Evolutionary conservation across 2,329 filamentous ascomycete species (phyloP), one percentile per base, ranked within the genome.

Genomic region (Alternaria triticimaculans): DNA sequence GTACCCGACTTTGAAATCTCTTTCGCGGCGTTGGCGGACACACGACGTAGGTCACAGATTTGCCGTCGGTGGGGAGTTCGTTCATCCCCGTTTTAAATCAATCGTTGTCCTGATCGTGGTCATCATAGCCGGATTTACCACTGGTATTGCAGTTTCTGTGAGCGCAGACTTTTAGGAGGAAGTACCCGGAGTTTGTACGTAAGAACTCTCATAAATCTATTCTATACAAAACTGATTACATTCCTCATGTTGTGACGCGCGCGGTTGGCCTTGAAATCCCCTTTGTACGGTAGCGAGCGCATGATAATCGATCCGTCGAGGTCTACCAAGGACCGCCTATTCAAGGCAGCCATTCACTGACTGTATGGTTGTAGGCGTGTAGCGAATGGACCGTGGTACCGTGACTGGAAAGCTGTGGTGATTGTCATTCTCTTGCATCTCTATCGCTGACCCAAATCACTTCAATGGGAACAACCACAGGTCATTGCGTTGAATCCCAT

Each of bases 21-120:
- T 30, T 43, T 60, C 30, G 28, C 15, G 50, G 58, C 58, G 43
- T 60, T 60, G 46, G 33, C 46, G 33, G 33, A 58, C 21, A 51
- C 14, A 14, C 33, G 23, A 44, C 46, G 14, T 30, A 18, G 46
- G 30, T 8, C 12, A 37, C 44, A 28, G n/a, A n/a, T n/a, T n/a
- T n/a, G n/a, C n/a, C n/a, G n/a, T n/a, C n/a, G n/a, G n/a, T n/a
- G n/a, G n/a, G n/a, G n/a, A n/a, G n/a, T n/a, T n/a, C n/a, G n/a
- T n/a, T n/a, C n/a, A n/a, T n/a, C n/a, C n/a, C n/a, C n/a, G n/a
- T n/a, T n/a, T n/a, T n/a, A n/a, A n/a, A n/a, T n/a, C n/a, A n/a
- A 33, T 45, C 23, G 28, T 33, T 25, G 37, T 57, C 6, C 15
- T 8, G 14, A 20, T 41, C 4, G 28, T n/a, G 15, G 23, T 15